A percentile compares a stretch with the other conserved stretches of the same genome.
Conservation (phyloP, 495 filamentous ascomycete species). For the Xylaria sp. region DNA sequence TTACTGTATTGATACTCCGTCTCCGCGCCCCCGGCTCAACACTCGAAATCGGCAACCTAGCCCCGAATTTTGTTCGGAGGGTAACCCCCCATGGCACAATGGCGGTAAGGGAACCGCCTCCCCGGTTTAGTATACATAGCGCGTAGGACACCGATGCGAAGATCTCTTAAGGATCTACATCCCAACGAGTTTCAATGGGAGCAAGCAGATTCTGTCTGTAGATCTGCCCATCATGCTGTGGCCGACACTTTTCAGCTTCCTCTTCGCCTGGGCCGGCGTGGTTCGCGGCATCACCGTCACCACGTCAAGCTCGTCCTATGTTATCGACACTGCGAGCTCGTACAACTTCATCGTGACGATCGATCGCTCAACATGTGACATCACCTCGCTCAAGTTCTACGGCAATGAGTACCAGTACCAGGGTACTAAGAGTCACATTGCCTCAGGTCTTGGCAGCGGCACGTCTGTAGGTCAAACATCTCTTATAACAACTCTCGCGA, state of each 20-base stretch:
- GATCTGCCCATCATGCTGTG: constrained; percentile 24
- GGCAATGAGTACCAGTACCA: constrained; percentile 57
- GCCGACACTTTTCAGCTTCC: constrained; percentile 29
- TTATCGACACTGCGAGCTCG: constrained; percentile 51
- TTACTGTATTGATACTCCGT: not conserved
- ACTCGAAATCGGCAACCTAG: constrained; percentile 7
- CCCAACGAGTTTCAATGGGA: not conserved
- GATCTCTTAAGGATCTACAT: constrained; percentile 8
- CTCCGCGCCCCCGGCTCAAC: constrained; percentile 1
- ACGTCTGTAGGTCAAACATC: constrained; percentile 41
- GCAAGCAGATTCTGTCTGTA: not conserved
- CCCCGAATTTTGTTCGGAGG: constrained; percentile 19
- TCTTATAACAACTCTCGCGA: constrained; percentile 42
- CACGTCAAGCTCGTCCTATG: constrained; percentile 39
- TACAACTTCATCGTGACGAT: constrained; percentile 59
- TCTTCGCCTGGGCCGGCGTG: constrained; percentile 33
- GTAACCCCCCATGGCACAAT: not conserved
- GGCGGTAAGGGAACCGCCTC: not conserved
- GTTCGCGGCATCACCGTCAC: constrained; percentile 44
- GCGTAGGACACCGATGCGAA: not conserved
- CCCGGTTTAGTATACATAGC: constrained; percentile 14
- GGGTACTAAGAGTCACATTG: constrained; percentile 57
- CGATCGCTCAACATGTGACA: constrained; percentile 56
- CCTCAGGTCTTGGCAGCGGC: constrained; percentile 61
- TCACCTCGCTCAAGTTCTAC: constrained; percentile 59